Evolutionary conservation across 2,329 filamentous ascomycete species (phyloP).

Genomic region (Colletotrichum tanaceti): DNA sequence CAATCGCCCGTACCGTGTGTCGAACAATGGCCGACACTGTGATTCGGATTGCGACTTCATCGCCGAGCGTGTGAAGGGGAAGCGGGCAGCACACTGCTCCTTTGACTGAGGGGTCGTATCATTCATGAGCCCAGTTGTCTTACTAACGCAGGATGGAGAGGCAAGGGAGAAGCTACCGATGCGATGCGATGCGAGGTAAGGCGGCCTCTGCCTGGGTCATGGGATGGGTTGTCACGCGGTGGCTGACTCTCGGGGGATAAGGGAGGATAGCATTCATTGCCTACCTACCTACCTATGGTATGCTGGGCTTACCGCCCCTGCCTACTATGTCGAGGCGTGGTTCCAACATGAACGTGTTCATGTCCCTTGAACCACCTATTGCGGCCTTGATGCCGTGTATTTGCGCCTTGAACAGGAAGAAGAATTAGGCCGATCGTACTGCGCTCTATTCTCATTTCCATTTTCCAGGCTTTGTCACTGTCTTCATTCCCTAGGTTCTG

Average conservation of each 20-base stretch:
- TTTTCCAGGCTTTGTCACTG: background rate
- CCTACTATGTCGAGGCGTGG: background rate
- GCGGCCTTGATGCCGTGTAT: background rate
- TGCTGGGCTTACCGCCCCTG: background rate
- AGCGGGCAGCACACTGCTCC: background rate
- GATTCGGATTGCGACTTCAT: slow-evolving; percentile 22
- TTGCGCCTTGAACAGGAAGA: background rate
- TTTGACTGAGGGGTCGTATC: background rate
- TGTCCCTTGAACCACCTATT: too few relatives aligned
- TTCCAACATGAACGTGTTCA: background rate
- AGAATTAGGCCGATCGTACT: background rate
- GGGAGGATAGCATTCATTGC: background rate
- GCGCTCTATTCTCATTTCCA: background rate
- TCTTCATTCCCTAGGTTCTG: background rate
- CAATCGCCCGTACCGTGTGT: slow-evolving; percentile 32
- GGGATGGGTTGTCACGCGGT: background rate
- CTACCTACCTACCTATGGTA: too few relatives aligned
- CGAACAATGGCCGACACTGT: slow-evolving; percentile 25
- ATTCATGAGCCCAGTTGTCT: background rate
- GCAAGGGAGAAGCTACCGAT: background rate
- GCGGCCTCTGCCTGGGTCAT: too few relatives aligned
- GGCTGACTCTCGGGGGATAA: background rate
- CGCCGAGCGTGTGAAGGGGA: slow-evolving; percentile 3
- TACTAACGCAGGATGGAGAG: background rate
- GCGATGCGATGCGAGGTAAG: background rate